Conservation (phyloP, 169 alveolate species). For the Plasmodium ovale region DNA sequence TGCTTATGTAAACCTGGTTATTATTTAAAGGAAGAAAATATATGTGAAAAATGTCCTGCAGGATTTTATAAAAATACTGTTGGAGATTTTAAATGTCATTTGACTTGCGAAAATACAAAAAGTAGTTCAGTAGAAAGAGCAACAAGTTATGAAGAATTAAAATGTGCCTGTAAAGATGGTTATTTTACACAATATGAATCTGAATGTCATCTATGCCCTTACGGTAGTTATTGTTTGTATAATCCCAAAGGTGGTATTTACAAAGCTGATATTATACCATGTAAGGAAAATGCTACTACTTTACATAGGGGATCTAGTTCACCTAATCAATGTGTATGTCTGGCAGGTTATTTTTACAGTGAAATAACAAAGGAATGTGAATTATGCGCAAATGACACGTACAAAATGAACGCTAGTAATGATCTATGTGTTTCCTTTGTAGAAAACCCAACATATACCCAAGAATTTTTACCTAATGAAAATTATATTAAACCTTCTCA, state of each 20-base stretch:
- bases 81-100: constrained; percentile 67
- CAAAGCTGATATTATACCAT: constrained; percentile 82
- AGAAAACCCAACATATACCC: constrained; percentile 8
- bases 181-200: constrained; percentile 53
- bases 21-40: constrained; percentile 2
- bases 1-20: constrained; percentile 86
- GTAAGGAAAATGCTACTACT: constrained; percentile 82
- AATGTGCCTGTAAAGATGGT: constrained; percentile 80
- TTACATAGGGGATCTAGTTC: constrained; percentile 82
- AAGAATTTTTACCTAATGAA: constrained; percentile 50
- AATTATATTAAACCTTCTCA: constrained; percentile 16
- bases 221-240: constrained; percentile 76
- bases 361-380: constrained; percentile 71
- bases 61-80: constrained; percentile 78
- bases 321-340: constrained; percentile 83
- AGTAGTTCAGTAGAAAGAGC: constrained; percentile 68
- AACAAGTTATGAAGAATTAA: constrained; percentile 75
- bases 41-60: constrained; percentile 47
- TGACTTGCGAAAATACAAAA: constrained; percentile 43
- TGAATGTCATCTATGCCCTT: constrained; percentile 77
- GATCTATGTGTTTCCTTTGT: constrained; percentile 29
- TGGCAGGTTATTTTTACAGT: constrained; percentile 83
- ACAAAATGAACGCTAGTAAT: constrained; percentile 18
- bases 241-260: constrained; percentile 78
- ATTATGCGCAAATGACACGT: constrained; percentile 2